These are phyloP conservation scores for Blyttiomyces sp. DNA, from an alignment of 371 early-diverging fungal genomes.

Conservation along the genomic window DNA sequence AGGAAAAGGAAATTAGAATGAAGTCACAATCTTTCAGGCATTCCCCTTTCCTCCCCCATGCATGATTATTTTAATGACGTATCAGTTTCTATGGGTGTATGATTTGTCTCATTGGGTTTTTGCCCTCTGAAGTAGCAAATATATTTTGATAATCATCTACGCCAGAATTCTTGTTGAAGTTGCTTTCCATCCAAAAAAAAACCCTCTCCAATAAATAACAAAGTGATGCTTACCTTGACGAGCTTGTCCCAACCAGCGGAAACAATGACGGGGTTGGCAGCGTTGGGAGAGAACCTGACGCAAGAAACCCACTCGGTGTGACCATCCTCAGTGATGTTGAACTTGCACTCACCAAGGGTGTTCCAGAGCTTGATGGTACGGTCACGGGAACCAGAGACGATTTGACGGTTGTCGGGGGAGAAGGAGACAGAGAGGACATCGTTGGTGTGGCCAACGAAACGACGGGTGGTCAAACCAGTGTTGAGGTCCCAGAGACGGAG, in stretches of 20 bases:
- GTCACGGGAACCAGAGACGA: constrained; percentile 97
- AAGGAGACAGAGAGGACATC: constrained; percentile 97
- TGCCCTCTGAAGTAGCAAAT: constrained; percentile 70
- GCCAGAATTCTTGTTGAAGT: background rate
- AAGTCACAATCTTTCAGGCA: too few relatives aligned
- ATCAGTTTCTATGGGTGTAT: constrained; percentile 42
- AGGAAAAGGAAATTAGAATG: background rate
- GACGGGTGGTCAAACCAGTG: constrained; percentile 90
- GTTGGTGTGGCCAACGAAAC: constrained; percentile 95
- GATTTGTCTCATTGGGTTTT: constrained; percentile 57
- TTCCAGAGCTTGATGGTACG: constrained; percentile 99
- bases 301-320: constrained; percentile 98
- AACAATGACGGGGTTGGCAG: constrained; percentile 94
- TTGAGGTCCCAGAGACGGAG: constrained; percentile 97
- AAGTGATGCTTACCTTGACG: constrained; percentile 78
- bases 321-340: constrained; percentile 86
- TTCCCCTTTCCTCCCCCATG: too few relatives aligned
- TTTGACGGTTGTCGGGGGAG: constrained; percentile 98
- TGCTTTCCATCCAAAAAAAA: background rate
- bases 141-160: constrained; percentile 35
- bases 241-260: constrained; percentile 99
- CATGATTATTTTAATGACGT: too few relatives aligned
- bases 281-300: constrained; percentile 98
- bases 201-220: too few relatives aligned
- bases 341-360: constrained; percentile 99